These are phyloP conservation scores for Entomortierella beljakovae DNA, from an alignment of 192 early-diverging fungal species.

Conservation along the genomic window DNA sequence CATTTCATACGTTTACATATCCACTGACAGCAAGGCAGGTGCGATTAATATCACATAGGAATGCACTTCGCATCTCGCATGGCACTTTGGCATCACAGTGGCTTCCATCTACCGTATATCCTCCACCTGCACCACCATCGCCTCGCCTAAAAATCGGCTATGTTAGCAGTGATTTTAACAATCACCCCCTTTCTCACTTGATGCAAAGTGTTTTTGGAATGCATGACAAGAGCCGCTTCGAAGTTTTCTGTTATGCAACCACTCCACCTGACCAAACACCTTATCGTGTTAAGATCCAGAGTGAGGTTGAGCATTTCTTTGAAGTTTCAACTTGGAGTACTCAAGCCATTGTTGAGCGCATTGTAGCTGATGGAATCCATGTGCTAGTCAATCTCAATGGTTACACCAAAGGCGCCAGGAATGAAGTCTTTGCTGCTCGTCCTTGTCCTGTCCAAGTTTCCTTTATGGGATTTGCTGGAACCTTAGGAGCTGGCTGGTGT, in stretches of 20 bases:
- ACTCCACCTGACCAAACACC: slow-evolving; percentile 80
- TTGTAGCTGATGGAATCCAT: slow-evolving; percentile 85
- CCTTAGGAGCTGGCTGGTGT: slow-evolving; percentile 87
- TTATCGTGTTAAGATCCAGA: slow-evolving; percentile 82
- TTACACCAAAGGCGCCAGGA: slow-evolving; percentile 95
- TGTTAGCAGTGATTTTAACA: slow-evolving; percentile 92
- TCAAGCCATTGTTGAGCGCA: slow-evolving; percentile 80
- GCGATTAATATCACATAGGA: slow-evolving; percentile 87
- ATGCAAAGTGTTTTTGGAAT: slow-evolving; percentile 97
- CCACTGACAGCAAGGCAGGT: slow-evolving; percentile 86
- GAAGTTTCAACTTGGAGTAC: slow-evolving; percentile 80
- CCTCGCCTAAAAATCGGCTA: slow-evolving; percentile 87
- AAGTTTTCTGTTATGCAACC: slow-evolving; percentile 87
- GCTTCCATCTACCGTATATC: slow-evolving; percentile 72
- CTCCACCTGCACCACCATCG: slow-evolving; percentile 76
- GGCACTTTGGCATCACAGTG: slow-evolving; percentile 65
- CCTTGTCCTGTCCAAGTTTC: slow-evolving; percentile 90
- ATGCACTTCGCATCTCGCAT: slow-evolving; percentile 85
- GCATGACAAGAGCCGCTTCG: slow-evolving; percentile 80
- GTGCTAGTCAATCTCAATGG: slow-evolving; percentile 94
- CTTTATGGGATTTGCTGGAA: slow-evolving; percentile 96
- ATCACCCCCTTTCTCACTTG: slow-evolving; percentile 92
- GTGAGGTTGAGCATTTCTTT: slow-evolving; percentile 82
- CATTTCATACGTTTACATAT: slow-evolving; percentile 97
- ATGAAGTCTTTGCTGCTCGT: slow-evolving; percentile 94